Conservation (phyloP, 306 rosid species). For the Dryas alaskensis region DNA sequence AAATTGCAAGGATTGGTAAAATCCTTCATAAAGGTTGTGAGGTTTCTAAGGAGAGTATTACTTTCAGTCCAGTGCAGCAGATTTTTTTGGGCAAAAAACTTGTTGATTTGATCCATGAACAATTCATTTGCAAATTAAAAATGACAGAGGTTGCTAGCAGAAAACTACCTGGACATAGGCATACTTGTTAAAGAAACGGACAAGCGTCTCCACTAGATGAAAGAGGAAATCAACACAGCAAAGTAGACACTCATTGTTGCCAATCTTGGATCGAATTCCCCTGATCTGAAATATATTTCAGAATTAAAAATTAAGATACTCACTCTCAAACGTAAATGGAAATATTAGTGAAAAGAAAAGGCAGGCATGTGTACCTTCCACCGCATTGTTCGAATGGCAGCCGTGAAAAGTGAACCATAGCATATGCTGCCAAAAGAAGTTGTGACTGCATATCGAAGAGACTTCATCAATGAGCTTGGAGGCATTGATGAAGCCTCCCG, state of each 20-base stretch:
- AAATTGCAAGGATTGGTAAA: not conserved
- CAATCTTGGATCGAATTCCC: constrained; percentile 92
- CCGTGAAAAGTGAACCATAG: constrained; percentile 96
- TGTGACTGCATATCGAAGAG: constrained; percentile 70
- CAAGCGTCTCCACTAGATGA: constrained; percentile 96
- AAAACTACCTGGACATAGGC: constrained; percentile 88
- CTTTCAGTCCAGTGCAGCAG: constrained; percentile 7
- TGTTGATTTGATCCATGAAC: not conserved
- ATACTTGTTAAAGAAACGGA: constrained; percentile 95
- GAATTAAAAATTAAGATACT: not conserved
- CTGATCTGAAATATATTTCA: constrained; percentile 56
- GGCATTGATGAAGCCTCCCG: constrained; percentile 62
- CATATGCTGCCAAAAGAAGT: constrained; percentile 98
- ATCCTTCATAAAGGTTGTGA: not conserved
- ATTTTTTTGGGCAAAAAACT: not conserved
- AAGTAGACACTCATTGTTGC: constrained; percentile 87
- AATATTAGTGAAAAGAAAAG: constrained; percentile 14
- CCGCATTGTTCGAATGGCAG: constrained; percentile 88
- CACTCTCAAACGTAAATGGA: constrained; percentile 1
- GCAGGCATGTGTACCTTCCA: constrained; percentile 66
- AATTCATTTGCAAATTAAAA: not conserved
- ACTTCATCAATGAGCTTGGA: constrained; percentile 57
- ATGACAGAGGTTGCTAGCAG: not conserved
- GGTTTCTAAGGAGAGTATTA: not conserved
- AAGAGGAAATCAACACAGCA: constrained; percentile 96